Conservation (phyloP, 1,284 basidiomycete genomes). For the Cryptococcus sp. region DNA sequence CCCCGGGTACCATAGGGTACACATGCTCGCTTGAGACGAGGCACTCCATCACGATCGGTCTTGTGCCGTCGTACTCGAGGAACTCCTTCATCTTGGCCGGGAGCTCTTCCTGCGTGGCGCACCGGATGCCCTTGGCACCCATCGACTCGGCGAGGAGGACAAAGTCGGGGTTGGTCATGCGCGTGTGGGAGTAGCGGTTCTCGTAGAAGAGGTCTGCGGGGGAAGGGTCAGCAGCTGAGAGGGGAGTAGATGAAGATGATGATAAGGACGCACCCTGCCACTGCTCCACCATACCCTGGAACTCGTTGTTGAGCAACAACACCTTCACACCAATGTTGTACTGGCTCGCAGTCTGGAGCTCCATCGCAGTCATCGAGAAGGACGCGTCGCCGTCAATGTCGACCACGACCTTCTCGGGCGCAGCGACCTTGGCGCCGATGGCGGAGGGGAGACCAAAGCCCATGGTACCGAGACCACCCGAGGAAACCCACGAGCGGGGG, state of each 20-base stretch:
- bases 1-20: conserved; percentile 80
- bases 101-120: conserved; percentile 67
- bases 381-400: conserved; percentile 98
- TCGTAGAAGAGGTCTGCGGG: conserved; percentile 86
- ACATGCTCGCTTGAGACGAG: conserved; percentile 85
- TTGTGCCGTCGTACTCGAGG: conserved; percentile 76
- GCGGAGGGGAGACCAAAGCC: conserved; percentile 93
- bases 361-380: conserved; percentile 99
- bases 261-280: conserved; percentile 72
- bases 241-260: background rate
- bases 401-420: conserved; percentile 87
- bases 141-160: conserved; percentile 81
- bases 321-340: conserved; percentile 93
- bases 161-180: conserved; percentile 94
- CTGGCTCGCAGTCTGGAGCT: conserved; percentile 88
- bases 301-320: conserved; percentile 85
- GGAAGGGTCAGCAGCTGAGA: background rate
- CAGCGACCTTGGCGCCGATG: conserved; percentile 94
- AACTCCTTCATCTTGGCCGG: conserved; percentile 98
- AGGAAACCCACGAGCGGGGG: conserved; percentile 86
- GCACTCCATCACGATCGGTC: conserved; percentile 89
- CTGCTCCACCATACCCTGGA: conserved; percentile 97
- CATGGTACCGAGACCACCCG: conserved; percentile 98
- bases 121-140: conserved; percentile 86
- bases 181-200: conserved; percentile 86